A percentile compares a stretch with the other conserved stretches of the same genome.
Evolutionary conservation across 768 basidiomycete species (phyloP).

Genomic region (Lanmaoa pseudosensibilis): DNA sequence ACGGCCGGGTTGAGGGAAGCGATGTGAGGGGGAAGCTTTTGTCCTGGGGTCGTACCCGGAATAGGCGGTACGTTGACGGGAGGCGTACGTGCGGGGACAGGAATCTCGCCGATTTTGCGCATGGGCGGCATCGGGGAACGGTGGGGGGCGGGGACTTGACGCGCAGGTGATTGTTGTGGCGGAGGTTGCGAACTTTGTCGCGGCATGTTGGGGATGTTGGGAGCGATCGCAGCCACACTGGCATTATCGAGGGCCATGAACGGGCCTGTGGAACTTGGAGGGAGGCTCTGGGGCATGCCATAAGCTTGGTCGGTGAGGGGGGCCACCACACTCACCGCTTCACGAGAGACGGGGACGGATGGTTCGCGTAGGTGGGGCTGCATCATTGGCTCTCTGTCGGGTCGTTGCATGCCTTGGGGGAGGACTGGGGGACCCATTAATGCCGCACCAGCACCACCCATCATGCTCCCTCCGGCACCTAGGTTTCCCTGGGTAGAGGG

Average conservation of each 20-base stretch:
- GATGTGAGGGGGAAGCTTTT: conserved; percentile 35
- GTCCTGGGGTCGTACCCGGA: conserved; percentile 28
- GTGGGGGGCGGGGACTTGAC: conserved; percentile 19
- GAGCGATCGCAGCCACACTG: conserved; percentile 5
- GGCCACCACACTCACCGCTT: conserved; percentile 19
- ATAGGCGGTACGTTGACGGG: conserved; percentile 25
- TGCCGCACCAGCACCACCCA: conserved; percentile 33
- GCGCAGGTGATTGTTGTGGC: conserved; percentile 28
- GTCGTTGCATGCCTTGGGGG: conserved; percentile 28
- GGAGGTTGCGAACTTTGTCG: conserved; percentile 30
- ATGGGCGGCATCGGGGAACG: conserved; percentile 23
- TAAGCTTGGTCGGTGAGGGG: conserved; percentile 2
- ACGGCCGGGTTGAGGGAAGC: conserved; percentile 34
- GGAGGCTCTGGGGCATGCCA: conserved; percentile 21
- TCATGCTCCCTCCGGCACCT: conserved; percentile 22
- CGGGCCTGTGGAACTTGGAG: conserved; percentile 19
- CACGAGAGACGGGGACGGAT: conserved; percentile 26
- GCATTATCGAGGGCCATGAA: conserved; percentile 26
- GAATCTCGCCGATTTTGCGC: conserved; percentile 23
- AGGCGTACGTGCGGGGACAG: conserved; percentile 9
- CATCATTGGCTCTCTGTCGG: conserved; percentile 24
- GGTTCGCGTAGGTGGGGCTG: conserved; percentile 28
- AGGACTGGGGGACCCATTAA: conserved; percentile 43
- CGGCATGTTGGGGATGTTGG: conserved; percentile 11
- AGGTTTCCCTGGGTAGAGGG: conserved; percentile 14